These are phyloP conservation scores for Epicoccum sorghinum DNA, from an alignment of 2,329 filamentous ascomycete genomes.

Conservation along the genomic window DNA sequence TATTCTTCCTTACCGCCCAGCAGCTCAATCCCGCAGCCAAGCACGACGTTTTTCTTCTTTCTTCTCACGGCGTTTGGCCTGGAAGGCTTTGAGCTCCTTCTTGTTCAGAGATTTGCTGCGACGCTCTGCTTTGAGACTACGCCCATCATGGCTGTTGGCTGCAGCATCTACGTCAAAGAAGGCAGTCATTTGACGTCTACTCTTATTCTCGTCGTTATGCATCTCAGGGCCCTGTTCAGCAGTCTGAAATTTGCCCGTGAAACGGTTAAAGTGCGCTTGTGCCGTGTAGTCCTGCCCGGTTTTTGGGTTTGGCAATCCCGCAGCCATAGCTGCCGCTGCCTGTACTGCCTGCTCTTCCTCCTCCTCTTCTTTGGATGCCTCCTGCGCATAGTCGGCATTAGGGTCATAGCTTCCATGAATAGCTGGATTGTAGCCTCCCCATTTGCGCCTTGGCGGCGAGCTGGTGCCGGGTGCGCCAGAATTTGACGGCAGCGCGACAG, in stretches of 20 bases:
- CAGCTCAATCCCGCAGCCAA: constrained; percentile 79
- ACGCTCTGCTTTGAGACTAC: constrained; percentile 89
- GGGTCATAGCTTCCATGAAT: constrained; percentile 98
- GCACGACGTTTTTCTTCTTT: constrained; percentile 95
- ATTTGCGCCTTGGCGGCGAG: constrained; percentile 49
- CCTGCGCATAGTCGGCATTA: constrained; percentile 84
- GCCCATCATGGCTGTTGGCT: constrained; percentile 87
- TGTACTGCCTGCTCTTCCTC: constrained; percentile 36
- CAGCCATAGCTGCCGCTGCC: constrained; percentile 34
- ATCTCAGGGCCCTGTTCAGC: constrained; percentile 71
- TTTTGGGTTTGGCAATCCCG: constrained; percentile 26
- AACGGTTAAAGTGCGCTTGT: constrained; percentile 84
- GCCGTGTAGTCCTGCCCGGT: constrained; percentile 63
- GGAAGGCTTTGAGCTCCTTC: constrained; percentile 87
- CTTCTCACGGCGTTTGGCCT: constrained; percentile 83
- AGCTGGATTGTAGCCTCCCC: constrained; percentile 89
- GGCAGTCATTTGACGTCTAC: constrained; percentile 84
- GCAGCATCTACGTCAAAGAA: constrained; percentile 97
- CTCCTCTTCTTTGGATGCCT: constrained; percentile 50
- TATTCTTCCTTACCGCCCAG: constrained; percentile 38
- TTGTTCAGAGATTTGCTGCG: constrained; percentile 83
- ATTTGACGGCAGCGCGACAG: constrained; percentile 37
- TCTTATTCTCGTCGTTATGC: constrained; percentile 87
- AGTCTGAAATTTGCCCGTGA: constrained; percentile 82
- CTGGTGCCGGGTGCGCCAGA: constrained; percentile 42